Evolutionary conservation across 805 yeast species (phyloP).

Genomic region (Zygosaccharomyces gambellarensis): DNA sequence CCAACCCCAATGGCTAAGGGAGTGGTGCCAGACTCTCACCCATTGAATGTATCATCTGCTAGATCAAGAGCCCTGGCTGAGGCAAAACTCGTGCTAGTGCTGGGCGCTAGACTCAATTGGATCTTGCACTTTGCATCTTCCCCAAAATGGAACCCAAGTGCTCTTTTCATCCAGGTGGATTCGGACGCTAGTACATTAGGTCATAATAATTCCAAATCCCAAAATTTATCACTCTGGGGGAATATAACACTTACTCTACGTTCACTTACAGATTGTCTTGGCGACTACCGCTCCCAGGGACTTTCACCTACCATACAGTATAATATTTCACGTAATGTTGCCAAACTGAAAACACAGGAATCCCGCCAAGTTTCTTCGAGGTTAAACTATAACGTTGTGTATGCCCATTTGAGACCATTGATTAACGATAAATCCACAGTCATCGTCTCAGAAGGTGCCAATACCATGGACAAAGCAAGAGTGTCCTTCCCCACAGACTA

Average conservation of each 20-base stretch:
- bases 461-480: constrained; percentile 69
- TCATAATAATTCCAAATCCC: constrained; percentile 35
- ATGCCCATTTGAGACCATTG: constrained; percentile 42
- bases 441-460: constrained; percentile 66
- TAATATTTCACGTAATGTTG: constrained; percentile 18
- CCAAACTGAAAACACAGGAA: constrained; percentile 34
- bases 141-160: constrained; percentile 46
- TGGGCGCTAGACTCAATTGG: constrained; percentile 73
- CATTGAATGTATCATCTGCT: constrained; percentile 54
- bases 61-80: constrained; percentile 52
- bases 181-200: constrained; percentile 50
- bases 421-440: constrained; percentile 38
- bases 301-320: constrained; percentile 10
- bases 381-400: constrained; percentile 51
- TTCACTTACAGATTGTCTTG: constrained; percentile 34
- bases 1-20: constrained; percentile 84
- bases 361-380: constrained; percentile 10
- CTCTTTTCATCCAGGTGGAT: constrained; percentile 55
- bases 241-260: constrained; percentile 43
- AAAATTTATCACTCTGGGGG: constrained; percentile 48
- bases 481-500: constrained; percentile 49
- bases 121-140: constrained; percentile 61
- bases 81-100: constrained; percentile 55
- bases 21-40: constrained; percentile 47
- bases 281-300: constrained; percentile 9